Evolutionary conservation across 768 basidiomycete species (phyloP), one percentile per base, ranked within the genome.

Genomic region (Pulveroboletus frians): DNA sequence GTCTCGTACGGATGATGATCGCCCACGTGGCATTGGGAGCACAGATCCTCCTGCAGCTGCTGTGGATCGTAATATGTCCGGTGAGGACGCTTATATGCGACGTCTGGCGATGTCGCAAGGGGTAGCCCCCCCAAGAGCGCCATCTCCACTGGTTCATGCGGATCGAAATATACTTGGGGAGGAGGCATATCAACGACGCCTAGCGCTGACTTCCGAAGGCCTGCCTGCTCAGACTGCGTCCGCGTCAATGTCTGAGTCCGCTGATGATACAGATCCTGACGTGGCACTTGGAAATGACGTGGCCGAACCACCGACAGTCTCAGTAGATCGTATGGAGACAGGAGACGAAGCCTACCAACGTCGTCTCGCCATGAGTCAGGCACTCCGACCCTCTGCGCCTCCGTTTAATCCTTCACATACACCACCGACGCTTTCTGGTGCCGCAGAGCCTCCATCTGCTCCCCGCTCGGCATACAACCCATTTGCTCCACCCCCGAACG

Each of bases 81-180:
- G 88, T 9, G 88, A 91, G 44, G 89, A 89, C 58, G 88, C 86
- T 4, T 92, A 84, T 62, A 81, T 83, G 59, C 83, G 86, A 27
- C 81, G 89, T 20, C 73, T 89, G 15, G 85, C 87, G 8, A 73
- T 91, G 76, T 87, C 87, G 4, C 63, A 66, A 17, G 68, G 66
- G 11, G 27, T 51, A 20, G 49, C 50, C 9, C 51, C 40, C 11
- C 50, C 65, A n/a, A 56, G 54, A 20, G 56, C 45, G 1, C 55
- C 54, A 27, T 65, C 62, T 39, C 31, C 76, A 15, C 69, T 76
- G 17, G 67, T 69, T 4, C 61, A 67, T 1, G 65, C 77, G 0
- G 75, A 79, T 26, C 66, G 67, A 30, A 69, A 65, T 32, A 69
- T 84, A 55, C 80, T 81, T 3, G 88, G 87, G n/a, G 88, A 91